Evolutionary conservation across 768 basidiomycete genomes (phyloP), one percentile per base, ranked within the genome.

Genomic region (Leucosporidium yakuticum): DNA sequence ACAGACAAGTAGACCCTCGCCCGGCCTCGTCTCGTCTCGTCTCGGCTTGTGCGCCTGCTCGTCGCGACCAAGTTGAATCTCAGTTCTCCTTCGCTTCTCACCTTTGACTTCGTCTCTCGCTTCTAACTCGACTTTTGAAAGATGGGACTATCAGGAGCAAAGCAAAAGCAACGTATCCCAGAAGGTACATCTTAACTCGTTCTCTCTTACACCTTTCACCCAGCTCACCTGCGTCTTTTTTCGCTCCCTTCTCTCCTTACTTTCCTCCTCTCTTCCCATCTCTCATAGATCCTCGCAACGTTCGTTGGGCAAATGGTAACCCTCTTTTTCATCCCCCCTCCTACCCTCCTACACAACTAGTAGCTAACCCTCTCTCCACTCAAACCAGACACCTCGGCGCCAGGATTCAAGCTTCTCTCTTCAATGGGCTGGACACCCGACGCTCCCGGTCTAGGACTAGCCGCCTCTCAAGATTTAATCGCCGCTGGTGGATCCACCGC

Each of bases 341-440:
- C 25, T 44, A 27, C 3, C 20, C 4, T 27, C n/a, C n/a, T n/a
- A n/a, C n/a, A n/a, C n/a, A n/a, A n/a, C n/a, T n/a, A n/a, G n/a
- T 11, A 25, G 47, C 39, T 62, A 27, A 31, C 8, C 47, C 14
- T 36, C 58, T 29, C 21, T 27, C 47, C 44, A 23, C 31, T n/a
- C 49, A 25, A 23, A 20, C 11, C 63, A 73, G 74, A 75, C 63
- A 69, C 68, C 15, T 31, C 32, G 19, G 69, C 69, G 12, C 74
- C 74, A 7, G 74, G 74, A 21, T 73, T 71, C 67, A 65, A 68
- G 15, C 60, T 75, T 7, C 64, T 75, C 53, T 63, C 67, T 21
- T 73, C 72, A 21, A 75, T 75, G 74, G 74, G 74, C 57, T 75
- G 72, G 71, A 68, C 70, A 25, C 69, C 72, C 19, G 36, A 65